Conservation (phyloP, 306 rosid genomes). For the Biancaea sappan region DNA sequence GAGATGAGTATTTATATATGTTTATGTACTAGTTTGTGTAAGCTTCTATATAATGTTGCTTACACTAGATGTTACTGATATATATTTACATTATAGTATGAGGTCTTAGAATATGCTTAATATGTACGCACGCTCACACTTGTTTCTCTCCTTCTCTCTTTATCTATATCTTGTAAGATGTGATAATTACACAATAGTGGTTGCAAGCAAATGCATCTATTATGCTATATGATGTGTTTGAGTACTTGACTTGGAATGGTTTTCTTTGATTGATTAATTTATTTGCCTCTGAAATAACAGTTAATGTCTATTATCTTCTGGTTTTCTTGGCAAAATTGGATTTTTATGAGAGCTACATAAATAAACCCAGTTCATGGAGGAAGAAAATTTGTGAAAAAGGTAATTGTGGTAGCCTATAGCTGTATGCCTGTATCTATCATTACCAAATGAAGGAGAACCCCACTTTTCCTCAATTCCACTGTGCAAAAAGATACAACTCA, state of each 20-base stretch:
- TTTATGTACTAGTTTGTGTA: slow-evolving; percentile 4
- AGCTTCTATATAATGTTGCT: background rate
- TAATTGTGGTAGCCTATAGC: too few relatives aligned
- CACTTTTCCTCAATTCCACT: background rate
- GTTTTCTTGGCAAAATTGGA: background rate
- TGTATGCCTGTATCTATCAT: background rate
- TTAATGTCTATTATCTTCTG: too few relatives aligned
- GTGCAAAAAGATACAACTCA: background rate
- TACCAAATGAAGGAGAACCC: background rate
- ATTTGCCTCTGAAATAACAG: background rate
- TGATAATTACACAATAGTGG: background rate
- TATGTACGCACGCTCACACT: background rate
- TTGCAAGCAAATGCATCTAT: background rate
- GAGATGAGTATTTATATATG: background rate
- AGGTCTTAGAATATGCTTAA: background rate
- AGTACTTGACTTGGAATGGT: background rate
- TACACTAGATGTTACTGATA: slow-evolving; percentile 11
- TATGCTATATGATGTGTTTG: too few relatives aligned
- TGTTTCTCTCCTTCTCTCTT: background rate
- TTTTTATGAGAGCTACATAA: too few relatives aligned
- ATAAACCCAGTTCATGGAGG: too few relatives aligned
- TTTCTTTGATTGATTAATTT: too few relatives aligned
- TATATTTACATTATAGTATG: background rate
- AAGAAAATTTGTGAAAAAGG: too few relatives aligned
- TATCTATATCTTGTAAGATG: too few relatives aligned